Evolutionary conservation across 192 early-diverging fungal species (phyloP).

Genomic region (Linnemannia hyalina): DNA sequence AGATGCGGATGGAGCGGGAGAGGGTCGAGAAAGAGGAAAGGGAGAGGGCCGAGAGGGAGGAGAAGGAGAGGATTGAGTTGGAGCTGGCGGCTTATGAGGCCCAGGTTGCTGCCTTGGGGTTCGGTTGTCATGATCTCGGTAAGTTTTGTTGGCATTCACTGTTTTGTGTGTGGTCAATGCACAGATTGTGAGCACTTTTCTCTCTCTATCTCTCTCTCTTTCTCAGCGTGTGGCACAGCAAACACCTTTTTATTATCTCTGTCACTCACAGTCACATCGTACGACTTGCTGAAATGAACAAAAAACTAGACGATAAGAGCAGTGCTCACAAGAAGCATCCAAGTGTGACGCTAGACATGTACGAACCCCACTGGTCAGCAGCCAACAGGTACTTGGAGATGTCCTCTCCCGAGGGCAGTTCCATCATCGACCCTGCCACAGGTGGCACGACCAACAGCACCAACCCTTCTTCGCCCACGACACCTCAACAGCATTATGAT

Average conservation of each 20-base stretch:
- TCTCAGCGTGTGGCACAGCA: neutral
- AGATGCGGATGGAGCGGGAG: conserved; percentile 13
- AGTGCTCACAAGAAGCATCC: conserved; percentile 15
- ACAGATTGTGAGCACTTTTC: neutral
- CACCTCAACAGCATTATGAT: neutral
- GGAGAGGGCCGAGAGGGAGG: neutral
- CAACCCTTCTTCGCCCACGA: neutral
- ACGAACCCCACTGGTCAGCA: conserved; percentile 49
- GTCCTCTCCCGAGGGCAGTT: neutral
- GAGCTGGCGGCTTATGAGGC: conserved; percentile 6
- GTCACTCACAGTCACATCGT: too few relatives aligned
- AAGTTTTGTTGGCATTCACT: neutral
- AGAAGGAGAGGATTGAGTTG: neutral
- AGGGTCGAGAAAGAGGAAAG: conserved; percentile 12
- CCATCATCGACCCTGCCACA: neutral
- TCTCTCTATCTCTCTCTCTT: neutral
- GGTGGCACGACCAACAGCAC: neutral
- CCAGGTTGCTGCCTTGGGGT: neutral
- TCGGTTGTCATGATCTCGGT: neutral
- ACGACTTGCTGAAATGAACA: too few relatives aligned
- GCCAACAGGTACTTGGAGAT: conserved; percentile 38
- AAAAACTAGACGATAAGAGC: neutral
- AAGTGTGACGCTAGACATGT: conserved; percentile 41
- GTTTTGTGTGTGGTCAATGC: neutral
- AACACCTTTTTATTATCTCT: neutral